Percentiles rank a stretch among this genome's conserved stretches.
phyloP scores from a whole-genome alignment of 192 early-diverging fungal species.

The Backusella mclennaniae region DNA sequence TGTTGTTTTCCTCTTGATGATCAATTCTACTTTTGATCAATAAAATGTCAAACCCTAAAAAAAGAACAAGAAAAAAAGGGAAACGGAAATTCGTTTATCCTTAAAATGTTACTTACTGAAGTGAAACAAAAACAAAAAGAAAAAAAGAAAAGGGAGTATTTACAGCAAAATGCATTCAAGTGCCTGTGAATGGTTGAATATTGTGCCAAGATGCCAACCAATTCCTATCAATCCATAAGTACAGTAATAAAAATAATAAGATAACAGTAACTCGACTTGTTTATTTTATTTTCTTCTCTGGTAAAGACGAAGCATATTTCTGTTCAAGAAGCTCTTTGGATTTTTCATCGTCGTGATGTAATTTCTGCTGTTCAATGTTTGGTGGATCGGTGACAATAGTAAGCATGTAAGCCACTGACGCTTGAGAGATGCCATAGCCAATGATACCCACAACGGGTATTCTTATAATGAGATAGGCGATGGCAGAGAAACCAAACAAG shows the following conservation, averaged over 20 bases:
- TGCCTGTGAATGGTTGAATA: no score
- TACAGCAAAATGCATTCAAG: no score
- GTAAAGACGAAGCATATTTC: not conserved
- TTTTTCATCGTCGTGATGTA: not conserved
- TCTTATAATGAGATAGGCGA: conserved; percentile 48
- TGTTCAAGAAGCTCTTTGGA: not conserved
- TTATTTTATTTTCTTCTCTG: conserved; percentile 5
- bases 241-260: not conserved
- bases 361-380: not conserved
- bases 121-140: not conserved
- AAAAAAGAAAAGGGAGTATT: not conserved
- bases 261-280: not conserved
- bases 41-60: not conserved
- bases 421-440: conserved; percentile 57
- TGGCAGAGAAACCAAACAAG: conserved; percentile 56
- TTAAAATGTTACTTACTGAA: not conserved
- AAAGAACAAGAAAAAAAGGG: not conserved
- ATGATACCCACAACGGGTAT: conserved; percentile 57
- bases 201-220: no score
- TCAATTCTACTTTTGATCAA: not conserved
- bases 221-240: no score
- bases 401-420: conserved; percentile 34
- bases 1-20: not conserved
- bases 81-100: not conserved
- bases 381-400: conserved; percentile 29